Conservation (phyloP, 495 filamentous ascomycete species). For the Friedmanniomyces endolithicus region DNA sequence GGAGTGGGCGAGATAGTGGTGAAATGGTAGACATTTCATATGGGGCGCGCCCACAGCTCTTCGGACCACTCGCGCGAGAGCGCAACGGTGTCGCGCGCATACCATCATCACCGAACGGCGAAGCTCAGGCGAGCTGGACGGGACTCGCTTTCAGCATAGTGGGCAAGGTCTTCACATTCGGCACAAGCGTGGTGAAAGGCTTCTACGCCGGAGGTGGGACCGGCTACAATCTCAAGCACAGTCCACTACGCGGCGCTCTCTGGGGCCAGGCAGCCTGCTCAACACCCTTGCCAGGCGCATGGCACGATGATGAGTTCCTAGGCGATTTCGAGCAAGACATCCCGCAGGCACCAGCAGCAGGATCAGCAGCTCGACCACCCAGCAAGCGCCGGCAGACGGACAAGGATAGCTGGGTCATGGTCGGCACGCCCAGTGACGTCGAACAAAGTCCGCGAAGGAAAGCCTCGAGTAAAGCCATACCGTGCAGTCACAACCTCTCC, state of each 20-base stretch:
- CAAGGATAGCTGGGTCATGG: slow-evolving; percentile 58
- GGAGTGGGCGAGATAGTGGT: neutral
- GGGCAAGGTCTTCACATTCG: slow-evolving; percentile 73
- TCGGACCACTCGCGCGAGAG: slow-evolving; percentile 17
- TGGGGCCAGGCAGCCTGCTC: neutral
- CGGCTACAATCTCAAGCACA: slow-evolving; percentile 41
- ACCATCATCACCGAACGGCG: slow-evolving; percentile 3
- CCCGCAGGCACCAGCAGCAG: slow-evolving; percentile 14
- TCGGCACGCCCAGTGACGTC: slow-evolving; percentile 37
- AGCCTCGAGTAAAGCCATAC: slow-evolving; percentile 6
- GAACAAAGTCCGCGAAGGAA: slow-evolving; percentile 23
- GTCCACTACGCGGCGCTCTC: neutral
- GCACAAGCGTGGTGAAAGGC: slow-evolving; percentile 62
- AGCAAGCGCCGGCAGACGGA: slow-evolving; percentile 43
- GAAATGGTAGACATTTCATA: neutral
- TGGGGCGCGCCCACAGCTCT: neutral
- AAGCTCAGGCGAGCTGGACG: slow-evolving; percentile 29
- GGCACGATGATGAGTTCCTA: slow-evolving; percentile 25
- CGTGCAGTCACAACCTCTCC: neutral
- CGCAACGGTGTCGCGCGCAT: slow-evolving; percentile 17
- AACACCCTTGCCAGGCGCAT: slow-evolving; percentile 36
- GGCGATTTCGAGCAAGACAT: slow-evolving; percentile 23
- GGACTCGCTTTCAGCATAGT: slow-evolving; percentile 39
- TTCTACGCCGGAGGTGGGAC: slow-evolving; percentile 76
- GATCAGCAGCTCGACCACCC: slow-evolving; percentile 24